These are phyloP conservation scores for Yamadazyma blattariae DNA, from an alignment of 1,139 yeast species.

Conservation along the genomic window DNA sequence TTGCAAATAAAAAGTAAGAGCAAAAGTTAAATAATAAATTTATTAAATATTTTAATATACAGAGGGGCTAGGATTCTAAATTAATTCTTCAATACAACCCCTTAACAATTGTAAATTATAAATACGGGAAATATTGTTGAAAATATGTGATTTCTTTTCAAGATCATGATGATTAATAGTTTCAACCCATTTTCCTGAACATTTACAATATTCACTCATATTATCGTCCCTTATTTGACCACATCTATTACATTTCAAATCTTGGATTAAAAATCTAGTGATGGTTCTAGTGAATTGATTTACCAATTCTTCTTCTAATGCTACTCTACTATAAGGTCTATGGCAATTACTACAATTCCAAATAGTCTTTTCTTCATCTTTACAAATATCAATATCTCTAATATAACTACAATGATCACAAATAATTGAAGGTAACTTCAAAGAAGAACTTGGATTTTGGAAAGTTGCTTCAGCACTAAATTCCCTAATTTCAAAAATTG, in stretches of 20 bases:
- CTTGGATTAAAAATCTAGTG: constrained; percentile 73
- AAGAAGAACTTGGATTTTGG: constrained; percentile 68
- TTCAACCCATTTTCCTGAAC: constrained; percentile 85
- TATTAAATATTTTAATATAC: neutral
- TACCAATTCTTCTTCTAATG: constrained; percentile 77
- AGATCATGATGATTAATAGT: constrained; percentile 50
- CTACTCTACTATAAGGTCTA: constrained; percentile 59
- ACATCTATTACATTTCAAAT: constrained; percentile 78
- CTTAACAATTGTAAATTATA: constrained; percentile 54
- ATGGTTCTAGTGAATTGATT: constrained; percentile 56
- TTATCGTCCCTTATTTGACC: constrained; percentile 63
- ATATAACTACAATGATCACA: constrained; percentile 79
- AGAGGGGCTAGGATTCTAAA: too few species aligned
- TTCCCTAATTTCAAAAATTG: constrained; percentile 75
- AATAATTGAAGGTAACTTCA: constrained; percentile 63
- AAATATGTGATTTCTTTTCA: constrained; percentile 44
- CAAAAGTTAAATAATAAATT: too few species aligned
- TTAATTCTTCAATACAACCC: constrained; percentile 5
- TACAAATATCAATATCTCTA: constrained; percentile 80
- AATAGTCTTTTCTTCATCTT: constrained; percentile 48
- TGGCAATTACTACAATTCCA: constrained; percentile 76
- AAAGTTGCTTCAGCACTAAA: constrained; percentile 80
- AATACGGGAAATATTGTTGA: constrained; percentile 55
- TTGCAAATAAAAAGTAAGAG: too few species aligned
- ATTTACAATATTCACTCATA: constrained; percentile 72